Evolutionary conservation across 768 basidiomycete genomes (phyloP).

Genomic region (Suillus subalutaceus): DNA sequence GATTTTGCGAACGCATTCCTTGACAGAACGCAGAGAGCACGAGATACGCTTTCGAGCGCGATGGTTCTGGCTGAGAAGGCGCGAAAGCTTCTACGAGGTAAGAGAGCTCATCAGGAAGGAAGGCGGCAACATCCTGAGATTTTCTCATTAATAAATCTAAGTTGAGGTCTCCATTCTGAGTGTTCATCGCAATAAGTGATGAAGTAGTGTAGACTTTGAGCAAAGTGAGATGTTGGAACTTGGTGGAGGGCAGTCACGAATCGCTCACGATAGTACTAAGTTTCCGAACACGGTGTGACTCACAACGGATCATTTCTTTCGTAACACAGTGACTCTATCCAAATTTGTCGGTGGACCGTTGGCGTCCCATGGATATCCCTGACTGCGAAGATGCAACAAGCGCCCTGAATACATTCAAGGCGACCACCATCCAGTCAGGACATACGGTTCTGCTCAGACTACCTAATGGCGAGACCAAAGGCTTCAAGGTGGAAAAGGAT

Average conservation of each 20-base stretch:
- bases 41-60: constrained; percentile 72
- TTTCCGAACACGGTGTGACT: neutral
- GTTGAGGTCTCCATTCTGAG: constrained; percentile 2
- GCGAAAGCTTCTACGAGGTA: constrained; percentile 55
- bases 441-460: constrained; percentile 79
- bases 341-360: neutral
- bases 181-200: neutral
- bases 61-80: constrained; percentile 44
- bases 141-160: constrained; percentile 37
- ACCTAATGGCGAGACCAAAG: constrained; percentile 79
- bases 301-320: constrained; percentile 7
- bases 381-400: constrained; percentile 14
- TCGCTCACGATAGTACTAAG: neutral
- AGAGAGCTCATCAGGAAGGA: constrained; percentile 58
- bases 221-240: neutral
- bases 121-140: constrained; percentile 36
- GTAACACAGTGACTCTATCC: neutral
- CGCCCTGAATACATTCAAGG: constrained; percentile 17
- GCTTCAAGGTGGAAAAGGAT: constrained; percentile 71
- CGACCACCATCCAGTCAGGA: constrained; percentile 56
- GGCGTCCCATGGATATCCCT: constrained; percentile 19
- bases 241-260: neutral
- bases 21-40: constrained; percentile 71
- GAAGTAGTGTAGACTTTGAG: neutral
- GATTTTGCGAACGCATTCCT: constrained; percentile 47